Evolutionary conservation across 257 asterid genomes (phyloP).

Genomic region (Oldenlandia corymbosa): DNA sequence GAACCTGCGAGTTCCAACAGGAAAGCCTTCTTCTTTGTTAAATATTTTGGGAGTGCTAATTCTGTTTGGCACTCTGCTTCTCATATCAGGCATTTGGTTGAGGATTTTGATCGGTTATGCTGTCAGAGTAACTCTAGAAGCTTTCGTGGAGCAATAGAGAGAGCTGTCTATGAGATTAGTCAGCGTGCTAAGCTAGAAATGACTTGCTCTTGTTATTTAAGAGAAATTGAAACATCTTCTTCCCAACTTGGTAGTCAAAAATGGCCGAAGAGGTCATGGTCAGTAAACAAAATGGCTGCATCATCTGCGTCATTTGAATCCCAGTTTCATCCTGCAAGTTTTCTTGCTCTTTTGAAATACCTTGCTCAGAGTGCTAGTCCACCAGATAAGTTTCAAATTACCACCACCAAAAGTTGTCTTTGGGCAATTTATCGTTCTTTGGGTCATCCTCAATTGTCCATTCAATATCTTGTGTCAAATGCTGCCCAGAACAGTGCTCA

Average conservation of each 20-base stretch:
- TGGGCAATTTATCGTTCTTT: conserved; percentile 53
- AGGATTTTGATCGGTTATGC: conserved; percentile 47
- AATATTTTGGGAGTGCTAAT: conserved; percentile 44
- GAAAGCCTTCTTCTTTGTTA: conserved; percentile 38
- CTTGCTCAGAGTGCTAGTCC: conserved; percentile 33
- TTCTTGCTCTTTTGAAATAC: conserved; percentile 33
- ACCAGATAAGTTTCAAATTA: conserved; percentile 42
- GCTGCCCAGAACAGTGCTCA: conserved; percentile 13
- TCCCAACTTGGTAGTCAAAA: conserved; percentile 10
- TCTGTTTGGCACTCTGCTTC: conserved; percentile 42
- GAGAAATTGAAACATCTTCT: conserved; percentile 23
- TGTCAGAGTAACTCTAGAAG: conserved; percentile 36
- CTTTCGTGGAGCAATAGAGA: conserved; percentile 56
- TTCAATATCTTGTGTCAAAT: conserved; percentile 45
- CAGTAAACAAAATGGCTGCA: conserved; percentile 16
- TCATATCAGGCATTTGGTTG: conserved; percentile 61
- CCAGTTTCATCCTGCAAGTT: conserved; percentile 44
- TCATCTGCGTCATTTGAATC: conserved; percentile 28
- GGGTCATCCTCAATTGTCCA: conserved; percentile 64
- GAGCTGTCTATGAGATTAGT: conserved; percentile 55
- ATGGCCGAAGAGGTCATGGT: background rate
- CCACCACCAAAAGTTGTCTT: conserved; percentile 39
- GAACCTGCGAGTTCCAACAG: conserved; percentile 23
- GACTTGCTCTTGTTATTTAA: conserved; percentile 65
- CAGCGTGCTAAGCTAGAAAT: conserved; percentile 46